Evolutionary conservation across 768 basidiomycete genomes (phyloP), one percentile per base, ranked within the genome.

Genomic region (Termitomyces sp.): DNA sequence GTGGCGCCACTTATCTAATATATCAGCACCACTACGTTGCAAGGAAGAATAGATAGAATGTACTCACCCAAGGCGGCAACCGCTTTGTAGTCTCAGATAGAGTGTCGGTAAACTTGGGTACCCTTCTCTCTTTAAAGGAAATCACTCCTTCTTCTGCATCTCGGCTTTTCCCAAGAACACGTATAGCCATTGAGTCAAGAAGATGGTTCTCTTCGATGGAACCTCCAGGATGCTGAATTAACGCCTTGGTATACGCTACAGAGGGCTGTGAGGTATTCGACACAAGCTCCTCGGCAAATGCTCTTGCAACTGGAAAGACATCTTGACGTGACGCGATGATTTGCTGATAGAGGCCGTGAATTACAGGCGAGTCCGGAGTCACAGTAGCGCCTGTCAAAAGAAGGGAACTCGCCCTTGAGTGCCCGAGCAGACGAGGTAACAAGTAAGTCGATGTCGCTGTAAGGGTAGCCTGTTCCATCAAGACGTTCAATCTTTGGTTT

Each of bases 1-100:
- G 22, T 24, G 35, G 30, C 60, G 59, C 63, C 65, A 66, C 63
- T 61, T 32, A 38, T 20, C 36, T 35, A 7, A 18, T 36, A 40
- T 20, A 32, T 28, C 43, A 50, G 36, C n/a, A 3, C 38, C 52
- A 44, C 4, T 4, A 45, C 12, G 47, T 26, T 52, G 38, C 26
- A 13, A 4, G 22, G 20, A 26, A 13, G 3, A 13, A 26, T 52
- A 35, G 3, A 42, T 12, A 20, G 24, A 47, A 28, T 42, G 1
- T 22, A 68, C 79, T 61, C 54, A 83, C 83, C 82, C 82, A 84
- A 43, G 83, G 80, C 57, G 74, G 76, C 76, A 78, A 80, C 12
- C 65, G 63, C 4, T 73, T 70, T n/a, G 68, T 60, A 52, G 73
- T 72, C 42, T 73, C 73, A 1, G 75, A 74, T 54, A 83, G 58